Base-by-base conservation (phyloP, 2,329 filamentous ascomycete genomes). In the Biscogniauxia mediterranea region DNA sequence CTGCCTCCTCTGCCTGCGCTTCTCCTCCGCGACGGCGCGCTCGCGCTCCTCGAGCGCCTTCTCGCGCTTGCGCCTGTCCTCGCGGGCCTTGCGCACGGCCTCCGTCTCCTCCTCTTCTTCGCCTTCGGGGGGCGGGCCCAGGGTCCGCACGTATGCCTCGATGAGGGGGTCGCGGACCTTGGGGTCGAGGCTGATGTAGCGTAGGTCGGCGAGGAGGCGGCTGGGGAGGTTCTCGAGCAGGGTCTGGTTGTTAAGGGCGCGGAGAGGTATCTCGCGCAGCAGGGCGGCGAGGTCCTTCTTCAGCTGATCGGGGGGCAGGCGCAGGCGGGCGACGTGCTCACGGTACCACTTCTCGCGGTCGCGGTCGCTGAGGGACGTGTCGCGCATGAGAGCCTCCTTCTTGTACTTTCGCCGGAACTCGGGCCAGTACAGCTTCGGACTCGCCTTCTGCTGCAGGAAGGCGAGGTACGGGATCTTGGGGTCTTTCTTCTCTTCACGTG, bases 351-450 rank as follows among this genome's bases (percentile, higher is more conserved):
- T 93, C 72, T 96, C 92, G 38, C 89, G 84, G 57, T 94, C 91
- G 74, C 89, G 92, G 70, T 94, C 92, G 38, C 81, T 78, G 23
- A 93, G 80, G 56, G 82, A 84, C 28, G 85, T 80, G 61, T 94
- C 90, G 63, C 89, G 90, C 90, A 99, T 93, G 57, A 88, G 84
- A 0, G 85, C 76, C 65, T 96, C 93, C 66, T 90, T 93, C 66
- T 89, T 90, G 76, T 87, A 95, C 73, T 97, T 99, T 38, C 95
- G 84, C 70, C 91, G 92, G 77, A 99, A 99, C 74, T 99, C 95
- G 0, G 92, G 89, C 95, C 95, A 99, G 80, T 96, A 99, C 1
- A 99, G 83, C 77, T 97, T 98, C 0, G 92, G 89, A 0, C 89
- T 95, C 0, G 93, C 94, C 67, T 92, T 85, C 55, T 89, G 85